Base-by-base conservation (phyloP, 2,329 filamentous ascomycete species). In the Daldinia sp. region DNA sequence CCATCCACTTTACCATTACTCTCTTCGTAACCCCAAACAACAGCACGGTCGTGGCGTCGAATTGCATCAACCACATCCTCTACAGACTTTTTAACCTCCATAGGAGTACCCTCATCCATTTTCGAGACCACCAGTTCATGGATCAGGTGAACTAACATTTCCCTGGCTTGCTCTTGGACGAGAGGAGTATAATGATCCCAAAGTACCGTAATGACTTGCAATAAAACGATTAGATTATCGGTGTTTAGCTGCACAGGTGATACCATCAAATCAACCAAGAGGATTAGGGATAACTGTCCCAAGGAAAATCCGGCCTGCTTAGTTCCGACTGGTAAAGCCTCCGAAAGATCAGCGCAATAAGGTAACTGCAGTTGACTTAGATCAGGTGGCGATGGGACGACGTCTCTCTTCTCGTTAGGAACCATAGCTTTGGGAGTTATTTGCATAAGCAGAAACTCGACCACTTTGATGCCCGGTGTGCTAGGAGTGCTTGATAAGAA, bases 341-440 rank as follows among this genome's bases (percentile, higher is more conserved):
- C 87, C 1, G 85, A 83, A 23, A 98, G 79, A 72, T 97, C 93
- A 15, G 94, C 94, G 70, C 96, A 91, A 75, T 99, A 98, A 0
- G 95, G 95, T 32, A 98, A 80, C 52, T 85, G 85, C 2, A 66
- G 34, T 39, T 63, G 63, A 61, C 83, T 84, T 54, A 89, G 85
- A 72, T 97, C 94, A 0, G 90, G 85, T 1, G 93, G 92, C 6
- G 89, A 83, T 8, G 87, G 86, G 13, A 88, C 80, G 1, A 87
- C 84, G 47, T 90, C 87, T 64, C 87, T 84, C 76, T 94, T 96
- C 73, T 96, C 91, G 69, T 91, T 90, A 8, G 93, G 92, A 8
- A 97, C 93, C 94, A 99, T 98, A n/a, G 93, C 91, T 76, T 95
- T 96, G 0, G 96, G 94, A 0, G 88, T 92, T 65, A 99, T 93